phyloP scores from a whole-genome alignment of 1,139 yeast genomes.

The Pneumocystis sp. region DNA sequence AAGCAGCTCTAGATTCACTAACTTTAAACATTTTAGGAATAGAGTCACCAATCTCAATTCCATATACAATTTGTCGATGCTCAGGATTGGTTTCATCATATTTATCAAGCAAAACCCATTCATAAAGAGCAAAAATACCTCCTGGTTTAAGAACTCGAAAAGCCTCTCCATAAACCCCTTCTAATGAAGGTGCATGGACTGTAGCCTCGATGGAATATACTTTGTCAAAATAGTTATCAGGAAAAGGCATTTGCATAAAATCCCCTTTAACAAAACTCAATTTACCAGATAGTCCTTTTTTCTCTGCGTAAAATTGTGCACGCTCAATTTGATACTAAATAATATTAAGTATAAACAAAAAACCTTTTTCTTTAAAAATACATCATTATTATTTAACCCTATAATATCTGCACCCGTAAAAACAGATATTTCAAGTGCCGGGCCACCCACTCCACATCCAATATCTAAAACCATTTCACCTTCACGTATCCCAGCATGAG shows the following conservation, averaged over 20 bases:
- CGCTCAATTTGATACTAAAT: slow-evolving; percentile 52
- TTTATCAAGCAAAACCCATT: slow-evolving; percentile 95
- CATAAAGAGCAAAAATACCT: slow-evolving; percentile 93
- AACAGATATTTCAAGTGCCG: slow-evolving; percentile 88
- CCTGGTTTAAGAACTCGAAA: slow-evolving; percentile 95
- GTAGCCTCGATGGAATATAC: slow-evolving; percentile 98
- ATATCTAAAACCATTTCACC: slow-evolving; percentile 87
- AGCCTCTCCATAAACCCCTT: slow-evolving; percentile 91
- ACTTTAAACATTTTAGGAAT: slow-evolving; percentile 90
- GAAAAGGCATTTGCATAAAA: slow-evolving; percentile 98
- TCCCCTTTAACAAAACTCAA: slow-evolving; percentile 88
- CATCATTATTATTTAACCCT: slow-evolving; percentile 93
- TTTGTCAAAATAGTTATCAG: slow-evolving; percentile 77
- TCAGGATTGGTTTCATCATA: slow-evolving; percentile 77
- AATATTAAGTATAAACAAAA: background rate
- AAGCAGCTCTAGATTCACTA: slow-evolving; percentile 76
- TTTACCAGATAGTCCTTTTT: slow-evolving; percentile 51
- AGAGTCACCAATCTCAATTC: slow-evolving; percentile 97
- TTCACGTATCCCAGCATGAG: slow-evolving; percentile 63
- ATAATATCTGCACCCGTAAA: slow-evolving; percentile 77
- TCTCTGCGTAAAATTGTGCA: slow-evolving; percentile 67
- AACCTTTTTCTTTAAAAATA: slow-evolving; percentile 24
- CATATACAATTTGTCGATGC: slow-evolving; percentile 91
- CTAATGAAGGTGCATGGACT: slow-evolving; percentile 91
- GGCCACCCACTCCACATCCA: slow-evolving; percentile 94